Evolutionary conservation across 2,329 filamentous ascomycete genomes (phyloP).

Genomic region (Colletotrichum nymphaeae): DNA sequence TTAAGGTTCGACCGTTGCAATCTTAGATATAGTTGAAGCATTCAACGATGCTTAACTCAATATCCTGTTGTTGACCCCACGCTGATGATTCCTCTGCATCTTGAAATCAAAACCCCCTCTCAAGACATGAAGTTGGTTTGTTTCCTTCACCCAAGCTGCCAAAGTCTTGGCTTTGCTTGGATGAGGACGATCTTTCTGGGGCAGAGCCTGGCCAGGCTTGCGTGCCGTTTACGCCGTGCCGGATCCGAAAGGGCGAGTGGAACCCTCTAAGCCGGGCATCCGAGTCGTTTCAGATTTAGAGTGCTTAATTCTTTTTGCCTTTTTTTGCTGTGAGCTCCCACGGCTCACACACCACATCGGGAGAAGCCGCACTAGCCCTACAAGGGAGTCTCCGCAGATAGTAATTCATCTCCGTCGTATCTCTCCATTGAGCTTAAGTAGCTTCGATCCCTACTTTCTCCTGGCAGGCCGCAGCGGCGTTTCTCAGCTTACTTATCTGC

Average conservation of each 20-base stretch:
- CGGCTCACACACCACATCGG: not conserved
- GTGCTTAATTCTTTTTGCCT: slow-evolving; percentile 9
- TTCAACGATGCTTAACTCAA: not conserved
- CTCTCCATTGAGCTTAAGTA: not conserved
- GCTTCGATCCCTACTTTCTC: not conserved
- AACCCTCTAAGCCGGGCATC: slow-evolving; percentile 1
- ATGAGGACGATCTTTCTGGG: slow-evolving; percentile 29
- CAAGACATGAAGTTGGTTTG: not conserved
- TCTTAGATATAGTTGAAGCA: not conserved
- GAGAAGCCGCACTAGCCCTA: not conserved
- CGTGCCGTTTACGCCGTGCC: slow-evolving; percentile 24
- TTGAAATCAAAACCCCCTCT: not conserved
- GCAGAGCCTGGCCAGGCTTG: not conserved
- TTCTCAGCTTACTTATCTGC: not conserved
- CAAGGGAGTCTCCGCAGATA: not conserved
- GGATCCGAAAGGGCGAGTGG: slow-evolving; percentile 10
- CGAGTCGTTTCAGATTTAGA: slow-evolving; percentile 26
- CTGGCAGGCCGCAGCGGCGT: not conserved
- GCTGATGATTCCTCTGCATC: not conserved
- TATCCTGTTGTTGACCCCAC: not conserved
- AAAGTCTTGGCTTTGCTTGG: slow-evolving; percentile 28
- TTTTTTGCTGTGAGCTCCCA: not conserved
- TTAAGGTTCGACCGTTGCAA: not conserved
- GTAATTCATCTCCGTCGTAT: not conserved
- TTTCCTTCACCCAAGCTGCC: not conserved